Evolutionary conservation across 2,329 filamentous ascomycete genomes (phyloP), one percentile per base, ranked within the genome.

Genomic region (Fusarium begoniae): DNA sequence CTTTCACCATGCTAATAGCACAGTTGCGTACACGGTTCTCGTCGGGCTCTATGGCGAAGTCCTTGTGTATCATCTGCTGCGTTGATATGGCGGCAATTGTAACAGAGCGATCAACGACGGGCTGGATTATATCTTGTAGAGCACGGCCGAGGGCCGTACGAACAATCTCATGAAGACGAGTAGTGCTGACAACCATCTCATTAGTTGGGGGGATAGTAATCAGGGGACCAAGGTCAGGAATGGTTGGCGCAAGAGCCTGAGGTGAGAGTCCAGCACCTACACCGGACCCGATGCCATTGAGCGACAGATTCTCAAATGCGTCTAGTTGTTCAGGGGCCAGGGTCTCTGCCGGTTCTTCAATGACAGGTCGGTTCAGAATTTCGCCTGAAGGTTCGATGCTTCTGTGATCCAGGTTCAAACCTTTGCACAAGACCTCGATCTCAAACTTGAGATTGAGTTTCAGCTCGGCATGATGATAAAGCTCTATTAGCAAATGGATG

Each of bases 371-470:
- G 75, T 95, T 94, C 70, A 95, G 89, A 63, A 99, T 96, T 79
- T 95, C 92, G 28, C 93, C 91, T 1, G 95, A 94, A 2, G 96
- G 94, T 77, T 97, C 93, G 71, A 98, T 95, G 67, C 90, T 92
- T 84, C 97, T 98, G 83, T 98, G 93, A 72, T 98, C 95, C n/a
- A 98, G 87, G 62, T 92, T 92, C 22, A 99, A 86, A 18, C 95
- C 95, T 80, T 97, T 97, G 86, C 95, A 99, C 30, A 99, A 88
- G 32, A 99, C 95, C 82, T 99, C 96, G 66, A 99, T 98, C 82
- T 99, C 96, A 77, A 99, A 99, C 79, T 98, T 99, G 58, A 98
- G 91, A 76, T 98, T 98, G 43, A 99, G 89, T 82, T 98, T 98
- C 63, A 99, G 86, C 77, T 98, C 96, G 20, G 94, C 94, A 78